These are phyloP conservation scores for Panicum miliaceum DNA, from an alignment of 176 grass and related monocot genomes.

Conservation along the genomic window DNA sequence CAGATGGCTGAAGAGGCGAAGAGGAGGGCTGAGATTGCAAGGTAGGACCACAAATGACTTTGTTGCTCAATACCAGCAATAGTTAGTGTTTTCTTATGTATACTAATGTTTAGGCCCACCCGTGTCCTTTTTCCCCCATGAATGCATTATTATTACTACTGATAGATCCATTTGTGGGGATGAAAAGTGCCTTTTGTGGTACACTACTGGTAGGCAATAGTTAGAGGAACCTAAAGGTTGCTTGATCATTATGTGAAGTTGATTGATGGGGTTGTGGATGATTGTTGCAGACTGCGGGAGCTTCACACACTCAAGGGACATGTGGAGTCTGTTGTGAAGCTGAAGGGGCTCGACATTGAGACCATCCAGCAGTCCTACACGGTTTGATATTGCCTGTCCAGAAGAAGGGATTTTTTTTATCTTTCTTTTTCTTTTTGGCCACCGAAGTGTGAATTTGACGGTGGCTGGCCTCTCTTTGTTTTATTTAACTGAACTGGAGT, in stretches of 20 bases:
- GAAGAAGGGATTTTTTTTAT: background rate
- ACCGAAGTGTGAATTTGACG: conserved; percentile 35
- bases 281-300: conserved; percentile 63
- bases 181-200: conserved; percentile 1
- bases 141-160: conserved; percentile 29
- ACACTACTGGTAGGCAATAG: background rate
- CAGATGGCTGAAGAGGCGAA: conserved; percentile 88
- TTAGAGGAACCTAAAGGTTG: background rate
- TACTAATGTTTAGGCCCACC: conserved; percentile 2
- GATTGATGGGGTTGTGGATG: background rate
- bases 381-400: conserved; percentile 42
- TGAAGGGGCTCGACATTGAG: conserved; percentile 77
- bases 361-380: conserved; percentile 83
- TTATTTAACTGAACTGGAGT: conserved; percentile 14
- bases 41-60: conserved; percentile 44
- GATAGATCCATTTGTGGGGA: conserved; percentile 7
- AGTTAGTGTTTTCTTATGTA: background rate
- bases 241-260: background rate
- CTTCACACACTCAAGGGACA: conserved; percentile 73
- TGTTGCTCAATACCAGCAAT: background rate
- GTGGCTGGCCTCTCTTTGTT: conserved; percentile 32
- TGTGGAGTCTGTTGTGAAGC: conserved; percentile 74
- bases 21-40: conserved; percentile 85
- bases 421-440: background rate
- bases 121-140: background rate